Conservation (phyloP, 2,329 filamentous ascomycete species). For the Trichoderma polysporum region DNA sequence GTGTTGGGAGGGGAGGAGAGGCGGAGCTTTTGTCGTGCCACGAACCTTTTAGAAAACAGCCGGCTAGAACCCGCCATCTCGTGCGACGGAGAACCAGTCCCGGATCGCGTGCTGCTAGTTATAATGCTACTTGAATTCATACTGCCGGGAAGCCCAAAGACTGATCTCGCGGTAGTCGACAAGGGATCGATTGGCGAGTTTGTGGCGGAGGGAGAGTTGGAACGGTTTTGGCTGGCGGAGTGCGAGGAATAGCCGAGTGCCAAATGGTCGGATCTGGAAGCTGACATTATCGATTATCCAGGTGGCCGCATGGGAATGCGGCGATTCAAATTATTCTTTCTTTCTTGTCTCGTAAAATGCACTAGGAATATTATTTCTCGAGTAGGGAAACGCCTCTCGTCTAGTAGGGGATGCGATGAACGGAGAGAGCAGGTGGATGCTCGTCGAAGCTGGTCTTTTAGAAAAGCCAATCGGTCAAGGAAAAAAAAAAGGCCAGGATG, state of each 20-base stretch:
- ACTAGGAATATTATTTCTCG: constrained; percentile 15
- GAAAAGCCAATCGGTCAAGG: constrained; percentile 20
- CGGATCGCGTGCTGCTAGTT: constrained; percentile 66
- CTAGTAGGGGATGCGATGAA: constrained; percentile 15
- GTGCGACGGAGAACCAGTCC: constrained; percentile 94
- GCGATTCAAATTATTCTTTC: constrained; percentile 19
- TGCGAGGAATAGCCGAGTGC: constrained; percentile 78
- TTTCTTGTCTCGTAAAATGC: background rate
- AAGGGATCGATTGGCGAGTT: constrained; percentile 78
- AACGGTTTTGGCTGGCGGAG: constrained; percentile 64
- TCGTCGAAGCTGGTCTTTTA: constrained; percentile 14
- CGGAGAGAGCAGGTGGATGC: constrained; percentile 1
- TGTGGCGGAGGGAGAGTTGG: constrained; percentile 75
- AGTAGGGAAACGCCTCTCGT: constrained; percentile 4
- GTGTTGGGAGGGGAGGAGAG: background rate
- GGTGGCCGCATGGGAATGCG: constrained; percentile 48
- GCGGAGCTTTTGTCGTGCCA: constrained; percentile 27
- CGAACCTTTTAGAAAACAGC: constrained; percentile 90
- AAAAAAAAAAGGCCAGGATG: constrained; percentile 14
- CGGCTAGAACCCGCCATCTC: constrained; percentile 72
- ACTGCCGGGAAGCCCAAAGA: constrained; percentile 67
- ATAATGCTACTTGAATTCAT: constrained; percentile 60
- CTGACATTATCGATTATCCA: constrained; percentile 91
- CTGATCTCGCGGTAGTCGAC: constrained; percentile 63
- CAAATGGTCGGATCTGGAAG: constrained; percentile 80